Percentiles rank a stretch among this genome's conserved stretches.
phyloP scores from a whole-genome alignment of 306 rosid genomes.

The Cicer judaicum region DNA sequence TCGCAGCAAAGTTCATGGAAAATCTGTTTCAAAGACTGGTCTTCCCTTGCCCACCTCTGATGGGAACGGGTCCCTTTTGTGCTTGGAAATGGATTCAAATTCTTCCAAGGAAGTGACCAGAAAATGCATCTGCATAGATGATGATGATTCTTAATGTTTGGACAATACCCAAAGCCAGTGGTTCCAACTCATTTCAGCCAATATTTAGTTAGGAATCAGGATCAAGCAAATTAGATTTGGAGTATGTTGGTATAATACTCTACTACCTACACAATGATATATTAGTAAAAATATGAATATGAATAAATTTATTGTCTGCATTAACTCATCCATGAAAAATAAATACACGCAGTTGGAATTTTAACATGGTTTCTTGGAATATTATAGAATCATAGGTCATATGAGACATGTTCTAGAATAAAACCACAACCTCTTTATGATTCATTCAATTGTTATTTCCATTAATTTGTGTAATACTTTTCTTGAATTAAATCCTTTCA shows the following conservation, averaged over 20 bases:
- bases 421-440: neutral
- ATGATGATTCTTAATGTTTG: conserved; percentile 47
- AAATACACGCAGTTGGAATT: neutral
- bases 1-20: conserved; percentile 51
- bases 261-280: neutral
- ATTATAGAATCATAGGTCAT: neutral
- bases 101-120: conserved; percentile 42
- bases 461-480: neutral
- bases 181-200: conserved; percentile 58
- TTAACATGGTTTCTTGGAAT: neutral
- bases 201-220: conserved; percentile 36
- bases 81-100: conserved; percentile 43
- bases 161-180: conserved; percentile 54
- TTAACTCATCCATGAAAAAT: neutral
- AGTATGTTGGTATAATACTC: neutral
- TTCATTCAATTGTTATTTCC: neutral
- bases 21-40: conserved; percentile 34
- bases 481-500: conserved; percentile 7
- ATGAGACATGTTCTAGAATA: neutral
- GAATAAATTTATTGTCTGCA: neutral
- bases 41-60: conserved; percentile 58
- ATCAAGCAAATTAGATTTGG: conserved; percentile 15
- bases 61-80: conserved; percentile 24
- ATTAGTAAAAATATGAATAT: conserved; percentile 9
- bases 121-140: conserved; percentile 53